Conservation (phyloP, 225 moss, liverwort and hornwort species). For the Physcomitrellopsis africana region DNA sequence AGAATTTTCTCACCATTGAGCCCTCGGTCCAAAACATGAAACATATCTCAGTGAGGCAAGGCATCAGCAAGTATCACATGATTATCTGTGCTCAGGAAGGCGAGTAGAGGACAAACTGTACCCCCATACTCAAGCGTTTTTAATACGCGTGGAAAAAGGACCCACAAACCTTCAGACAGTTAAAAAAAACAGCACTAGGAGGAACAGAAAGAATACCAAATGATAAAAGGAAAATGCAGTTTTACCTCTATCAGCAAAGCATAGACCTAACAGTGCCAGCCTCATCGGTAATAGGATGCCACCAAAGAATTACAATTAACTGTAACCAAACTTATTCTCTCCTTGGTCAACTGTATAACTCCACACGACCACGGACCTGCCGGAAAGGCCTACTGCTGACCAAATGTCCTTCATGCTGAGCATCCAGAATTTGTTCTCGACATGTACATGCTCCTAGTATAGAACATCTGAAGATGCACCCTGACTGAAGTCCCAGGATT, state of each 20-base stretch:
- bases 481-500: background rate
- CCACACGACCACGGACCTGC: constrained; percentile 18
- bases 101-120: no score
- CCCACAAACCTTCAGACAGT: no score
- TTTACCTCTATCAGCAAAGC: constrained; percentile 13
- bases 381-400: constrained; percentile 9
- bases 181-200: no score
- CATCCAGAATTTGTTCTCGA: constrained; percentile 16
- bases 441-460: constrained; percentile 13
- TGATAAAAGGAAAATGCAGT: background rate
- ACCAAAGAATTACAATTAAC: constrained; percentile 30
- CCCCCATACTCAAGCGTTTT: no score
- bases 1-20: no score
- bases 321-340: constrained; percentile 27
- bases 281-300: constrained; percentile 20
- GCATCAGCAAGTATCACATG: no score
- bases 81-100: no score
- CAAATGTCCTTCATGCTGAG: constrained; percentile 7
- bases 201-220: background rate
- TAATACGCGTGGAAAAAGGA: no score
- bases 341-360: constrained; percentile 23
- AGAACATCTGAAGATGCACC: constrained; percentile 27
- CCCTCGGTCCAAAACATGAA: no score
- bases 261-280: no score
- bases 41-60: no score